Evolutionary conservation across 148 eudicot genomes (phyloP).

Genomic region (Vaccinium myrtillus): DNA sequence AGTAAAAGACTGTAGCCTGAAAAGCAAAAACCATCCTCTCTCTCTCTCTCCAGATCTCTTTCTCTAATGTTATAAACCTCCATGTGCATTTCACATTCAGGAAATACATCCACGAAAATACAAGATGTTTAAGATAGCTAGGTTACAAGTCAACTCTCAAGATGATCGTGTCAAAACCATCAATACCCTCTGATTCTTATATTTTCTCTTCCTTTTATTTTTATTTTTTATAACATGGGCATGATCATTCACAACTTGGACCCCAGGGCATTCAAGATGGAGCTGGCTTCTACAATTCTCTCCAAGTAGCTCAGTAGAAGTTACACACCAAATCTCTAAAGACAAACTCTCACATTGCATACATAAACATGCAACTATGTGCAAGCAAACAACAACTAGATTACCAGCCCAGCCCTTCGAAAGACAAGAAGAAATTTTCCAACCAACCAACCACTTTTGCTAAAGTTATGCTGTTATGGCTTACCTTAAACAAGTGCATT

Average conservation of each 20-base stretch:
- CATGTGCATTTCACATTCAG: neutral
- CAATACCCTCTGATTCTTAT: neutral
- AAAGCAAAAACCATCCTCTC: neutral
- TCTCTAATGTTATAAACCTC: neutral
- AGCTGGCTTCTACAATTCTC: neutral
- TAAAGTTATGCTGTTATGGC: neutral
- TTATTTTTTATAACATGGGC: neutral
- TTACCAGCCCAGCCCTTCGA: neutral
- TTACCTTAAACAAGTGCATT: slow-evolving; percentile 89
- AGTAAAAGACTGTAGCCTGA: neutral
- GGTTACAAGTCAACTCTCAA: neutral
- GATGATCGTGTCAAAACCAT: neutral
- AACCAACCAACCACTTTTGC: neutral
- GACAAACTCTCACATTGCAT: neutral
- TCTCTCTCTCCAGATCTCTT: neutral
- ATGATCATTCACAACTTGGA: neutral
- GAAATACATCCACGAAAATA: neutral
- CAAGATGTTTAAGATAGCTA: neutral
- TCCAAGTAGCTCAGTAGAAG: neutral
- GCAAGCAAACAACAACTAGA: neutral
- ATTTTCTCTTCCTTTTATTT: neutral
- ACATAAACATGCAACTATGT: neutral
- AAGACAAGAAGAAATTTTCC: neutral
- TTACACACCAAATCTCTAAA: neutral
- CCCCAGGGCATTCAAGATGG: neutral